phyloP scores from a whole-genome alignment of 768 basidiomycete species.

The Lactarius pseudohatsudake region DNA sequence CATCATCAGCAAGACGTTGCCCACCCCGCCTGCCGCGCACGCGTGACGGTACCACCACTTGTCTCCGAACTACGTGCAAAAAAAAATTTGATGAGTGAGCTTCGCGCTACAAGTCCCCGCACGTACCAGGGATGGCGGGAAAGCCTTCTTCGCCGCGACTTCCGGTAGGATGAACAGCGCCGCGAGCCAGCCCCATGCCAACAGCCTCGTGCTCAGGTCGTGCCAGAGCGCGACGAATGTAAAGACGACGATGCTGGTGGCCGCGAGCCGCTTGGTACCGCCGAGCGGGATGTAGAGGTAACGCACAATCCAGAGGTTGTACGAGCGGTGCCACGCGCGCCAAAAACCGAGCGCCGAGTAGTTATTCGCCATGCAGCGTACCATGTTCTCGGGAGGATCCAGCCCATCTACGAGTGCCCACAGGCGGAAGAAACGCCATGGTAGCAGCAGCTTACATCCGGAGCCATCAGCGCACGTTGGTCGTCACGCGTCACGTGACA shows the following conservation, averaged over 20 bases:
- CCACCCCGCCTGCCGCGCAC: conserved; percentile 76
- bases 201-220: conserved; percentile 80
- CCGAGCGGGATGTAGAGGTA: conserved; percentile 92
- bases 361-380: conserved; percentile 97
- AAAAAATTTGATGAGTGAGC: neutral
- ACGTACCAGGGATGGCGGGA: conserved; percentile 61
- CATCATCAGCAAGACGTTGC: conserved; percentile 89
- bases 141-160: conserved; percentile 54
- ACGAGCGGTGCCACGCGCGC: conserved; percentile 95
- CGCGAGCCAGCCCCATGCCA: conserved; percentile 97
- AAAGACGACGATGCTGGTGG: conserved; percentile 80
- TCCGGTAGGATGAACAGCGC: conserved; percentile 90
- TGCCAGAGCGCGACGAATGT: conserved; percentile 99
- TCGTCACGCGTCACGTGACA: no score
- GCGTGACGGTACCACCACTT: conserved; percentile 82
- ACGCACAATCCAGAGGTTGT: conserved; percentile 94
- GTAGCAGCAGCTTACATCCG: conserved; percentile 71
- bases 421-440: conserved; percentile 95
- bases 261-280: conserved; percentile 53
- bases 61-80: conserved; percentile 59
- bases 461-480: neutral
- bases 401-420: conserved; percentile 89
- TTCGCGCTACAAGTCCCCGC: neutral
- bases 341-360: conserved; percentile 93
- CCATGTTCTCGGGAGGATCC: conserved; percentile 97